Conservation (phyloP, 2,329 filamentous ascomycete species). For the Thermothelomyces thermophilus region DNA sequence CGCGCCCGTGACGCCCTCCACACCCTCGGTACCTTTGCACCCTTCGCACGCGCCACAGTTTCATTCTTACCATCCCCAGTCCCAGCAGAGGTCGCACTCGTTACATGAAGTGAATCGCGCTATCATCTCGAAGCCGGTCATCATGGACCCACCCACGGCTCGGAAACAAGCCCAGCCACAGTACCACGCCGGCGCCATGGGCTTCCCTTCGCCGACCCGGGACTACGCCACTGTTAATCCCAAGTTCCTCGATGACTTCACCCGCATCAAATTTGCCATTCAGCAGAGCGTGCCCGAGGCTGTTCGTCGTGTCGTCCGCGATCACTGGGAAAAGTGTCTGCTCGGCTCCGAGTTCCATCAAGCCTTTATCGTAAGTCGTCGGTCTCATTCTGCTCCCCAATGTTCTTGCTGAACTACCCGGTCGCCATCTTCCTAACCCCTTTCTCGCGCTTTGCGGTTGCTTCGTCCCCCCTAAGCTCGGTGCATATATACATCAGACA, state of each 20-base stretch:
- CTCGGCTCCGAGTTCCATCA: conserved; percentile 47
- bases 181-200: conserved; percentile 7
- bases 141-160: conserved; percentile 28
- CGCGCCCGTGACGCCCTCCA: not conserved
- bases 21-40: conserved; percentile 9
- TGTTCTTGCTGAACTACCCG: not conserved
- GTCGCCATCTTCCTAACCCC: not conserved
- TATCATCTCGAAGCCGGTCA: conserved; percentile 20
- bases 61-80: conserved; percentile 7
- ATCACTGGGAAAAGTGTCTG: conserved; percentile 45
- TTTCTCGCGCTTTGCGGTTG: not conserved
- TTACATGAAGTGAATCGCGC: not conserved
- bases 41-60: conserved; percentile 2
- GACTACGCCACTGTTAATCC: conserved; percentile 27
- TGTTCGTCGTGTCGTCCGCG: conserved; percentile 44
- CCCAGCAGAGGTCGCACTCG: not conserved
- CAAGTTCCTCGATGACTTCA: conserved; percentile 36
- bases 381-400: conserved; percentile 3
- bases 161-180: conserved; percentile 15
- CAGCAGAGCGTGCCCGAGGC: conserved; percentile 37
- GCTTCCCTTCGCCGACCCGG: conserved; percentile 33
- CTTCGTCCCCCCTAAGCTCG: too few species aligned
- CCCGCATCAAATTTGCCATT: conserved; percentile 35
- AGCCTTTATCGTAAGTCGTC: conserved; percentile 46
- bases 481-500: too few species aligned